These are phyloP conservation scores for Russula sp. DNA, from an alignment of 768 basidiomycete species.

Conservation along the genomic window DNA sequence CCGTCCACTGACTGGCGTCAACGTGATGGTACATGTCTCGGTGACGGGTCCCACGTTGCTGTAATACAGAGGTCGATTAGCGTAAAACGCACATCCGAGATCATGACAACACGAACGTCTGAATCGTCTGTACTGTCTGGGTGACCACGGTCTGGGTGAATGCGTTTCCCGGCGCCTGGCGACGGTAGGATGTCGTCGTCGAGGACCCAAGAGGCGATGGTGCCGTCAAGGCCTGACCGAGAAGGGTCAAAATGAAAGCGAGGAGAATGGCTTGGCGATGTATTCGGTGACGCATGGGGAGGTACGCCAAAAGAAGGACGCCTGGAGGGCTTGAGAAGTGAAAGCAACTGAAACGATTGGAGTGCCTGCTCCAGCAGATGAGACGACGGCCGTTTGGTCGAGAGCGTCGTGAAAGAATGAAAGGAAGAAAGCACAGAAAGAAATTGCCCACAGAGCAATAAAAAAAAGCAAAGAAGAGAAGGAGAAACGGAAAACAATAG, in stretches of 20 bases:
- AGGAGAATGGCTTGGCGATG: neutral
- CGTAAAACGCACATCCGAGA: neutral
- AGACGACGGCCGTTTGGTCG: slow-evolving; percentile 23
- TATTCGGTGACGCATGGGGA: slow-evolving; percentile 26
- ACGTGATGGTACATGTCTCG: slow-evolving; percentile 31
- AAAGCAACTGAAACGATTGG: slow-evolving; percentile 24
- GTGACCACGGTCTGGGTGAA: slow-evolving; percentile 31
- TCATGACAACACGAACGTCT: slow-evolving; percentile 34
- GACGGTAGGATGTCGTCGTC: slow-evolving; percentile 7
- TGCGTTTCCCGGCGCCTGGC: slow-evolving; percentile 23
- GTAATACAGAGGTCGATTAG: slow-evolving; percentile 11
- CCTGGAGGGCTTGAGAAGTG: slow-evolving; percentile 10
- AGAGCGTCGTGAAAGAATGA: slow-evolving; percentile 20
- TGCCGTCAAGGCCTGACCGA: slow-evolving; percentile 3
- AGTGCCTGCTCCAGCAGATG: slow-evolving; percentile 35
- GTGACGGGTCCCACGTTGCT: slow-evolving; percentile 27
- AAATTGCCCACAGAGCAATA: slow-evolving; percentile 32
- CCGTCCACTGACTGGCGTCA: slow-evolving; percentile 29
- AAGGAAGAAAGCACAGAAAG: slow-evolving; percentile 23
- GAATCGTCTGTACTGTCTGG: slow-evolving; percentile 30
- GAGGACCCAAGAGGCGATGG: neutral
- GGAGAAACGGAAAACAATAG: slow-evolving; percentile 3
- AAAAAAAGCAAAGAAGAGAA: neutral
- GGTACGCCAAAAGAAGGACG: slow-evolving; percentile 17
- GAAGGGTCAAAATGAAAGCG: neutral